A percentile compares a stretch with the other conserved stretches of the same genome.
phyloP scores from a whole-genome alignment of 805 yeast species.

The Myxozyma mucilagina region DNA sequence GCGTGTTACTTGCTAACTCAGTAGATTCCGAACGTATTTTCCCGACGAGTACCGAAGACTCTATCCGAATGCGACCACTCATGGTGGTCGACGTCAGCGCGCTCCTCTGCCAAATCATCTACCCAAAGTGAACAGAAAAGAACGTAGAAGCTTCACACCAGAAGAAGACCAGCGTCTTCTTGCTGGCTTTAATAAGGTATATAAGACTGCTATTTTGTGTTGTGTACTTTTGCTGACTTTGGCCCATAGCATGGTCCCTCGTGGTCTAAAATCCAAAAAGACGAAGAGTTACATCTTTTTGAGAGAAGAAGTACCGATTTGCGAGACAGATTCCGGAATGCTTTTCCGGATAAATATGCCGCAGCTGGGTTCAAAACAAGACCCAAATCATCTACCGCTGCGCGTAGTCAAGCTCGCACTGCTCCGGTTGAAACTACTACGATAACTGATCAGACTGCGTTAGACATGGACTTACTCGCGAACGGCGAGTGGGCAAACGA shows the following conservation, averaged over 20 bases:
- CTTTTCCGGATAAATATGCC: slow-evolving; percentile 47
- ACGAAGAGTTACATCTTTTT: slow-evolving; percentile 41
- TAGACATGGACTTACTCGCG: slow-evolving; percentile 19
- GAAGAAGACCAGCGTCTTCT: slow-evolving; percentile 47
- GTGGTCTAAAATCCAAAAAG: slow-evolving; percentile 50
- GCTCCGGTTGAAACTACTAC: slow-evolving; percentile 14
- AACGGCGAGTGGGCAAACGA: slow-evolving; percentile 20
- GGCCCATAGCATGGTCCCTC: slow-evolving; percentile 45
- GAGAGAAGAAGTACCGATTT: slow-evolving; percentile 48
- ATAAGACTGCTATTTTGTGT: neutral
- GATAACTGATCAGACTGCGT: slow-evolving; percentile 3
- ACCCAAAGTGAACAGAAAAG: slow-evolving; percentile 48
- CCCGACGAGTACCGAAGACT: slow-evolving; percentile 49
- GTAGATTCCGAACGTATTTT: slow-evolving; percentile 47
- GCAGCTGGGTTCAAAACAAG: slow-evolving; percentile 47
- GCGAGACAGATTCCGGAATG: slow-evolving; percentile 49
- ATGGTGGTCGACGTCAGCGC: slow-evolving; percentile 37
- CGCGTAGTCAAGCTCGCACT: slow-evolving; percentile 23
- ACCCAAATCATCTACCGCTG: slow-evolving; percentile 19
- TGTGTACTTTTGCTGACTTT: neutral
- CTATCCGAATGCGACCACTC: slow-evolving; percentile 50
- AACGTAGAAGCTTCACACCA: slow-evolving; percentile 45
- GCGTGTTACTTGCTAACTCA: neutral
- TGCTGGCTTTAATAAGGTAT: slow-evolving; percentile 42
- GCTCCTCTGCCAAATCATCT: slow-evolving; percentile 35